These are phyloP conservation scores for Ophiobolus disseminans DNA, from an alignment of 2,329 filamentous ascomycete genomes.

Conservation along the genomic window DNA sequence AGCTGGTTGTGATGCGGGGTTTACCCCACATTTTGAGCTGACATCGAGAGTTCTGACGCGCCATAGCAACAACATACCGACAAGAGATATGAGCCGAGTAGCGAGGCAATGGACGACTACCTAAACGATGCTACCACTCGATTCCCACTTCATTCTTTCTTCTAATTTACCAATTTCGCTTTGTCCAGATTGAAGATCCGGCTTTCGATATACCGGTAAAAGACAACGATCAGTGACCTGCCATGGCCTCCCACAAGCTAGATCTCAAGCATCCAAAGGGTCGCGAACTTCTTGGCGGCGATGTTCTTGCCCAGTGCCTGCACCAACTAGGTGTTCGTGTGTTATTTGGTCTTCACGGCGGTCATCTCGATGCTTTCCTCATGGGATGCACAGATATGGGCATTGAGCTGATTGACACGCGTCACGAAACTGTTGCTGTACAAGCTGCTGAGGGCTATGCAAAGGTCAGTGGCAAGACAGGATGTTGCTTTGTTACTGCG, in stretches of 20 bases:
- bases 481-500: conserved; percentile 57
- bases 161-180: neutral
- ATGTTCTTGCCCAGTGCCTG: conserved; percentile 56
- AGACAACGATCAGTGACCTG: too few species aligned
- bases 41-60: neutral
- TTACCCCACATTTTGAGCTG: neutral
- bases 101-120: neutral
- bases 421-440: conserved; percentile 58
- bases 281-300: conserved; percentile 48
- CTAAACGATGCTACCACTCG: neutral
- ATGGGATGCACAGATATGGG: conserved; percentile 52
- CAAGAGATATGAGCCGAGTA: neutral
- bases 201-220: too few species aligned
- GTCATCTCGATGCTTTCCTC: conserved; percentile 58
- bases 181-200: too few species aligned
- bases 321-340: conserved; percentile 52
- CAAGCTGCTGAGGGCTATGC: conserved; percentile 58
- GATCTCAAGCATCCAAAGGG: neutral
- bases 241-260: neutral
- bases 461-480: conserved; percentile 54
- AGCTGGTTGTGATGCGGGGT: too few species aligned
- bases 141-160: neutral
- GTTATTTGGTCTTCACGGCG: conserved; percentile 57
- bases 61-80: neutral
- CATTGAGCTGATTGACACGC: conserved; percentile 55